These are phyloP conservation scores for Gracilaria vermiculophylla DNA, from an alignment of 23 red algal genomes.

Conservation along the genomic window DNA sequence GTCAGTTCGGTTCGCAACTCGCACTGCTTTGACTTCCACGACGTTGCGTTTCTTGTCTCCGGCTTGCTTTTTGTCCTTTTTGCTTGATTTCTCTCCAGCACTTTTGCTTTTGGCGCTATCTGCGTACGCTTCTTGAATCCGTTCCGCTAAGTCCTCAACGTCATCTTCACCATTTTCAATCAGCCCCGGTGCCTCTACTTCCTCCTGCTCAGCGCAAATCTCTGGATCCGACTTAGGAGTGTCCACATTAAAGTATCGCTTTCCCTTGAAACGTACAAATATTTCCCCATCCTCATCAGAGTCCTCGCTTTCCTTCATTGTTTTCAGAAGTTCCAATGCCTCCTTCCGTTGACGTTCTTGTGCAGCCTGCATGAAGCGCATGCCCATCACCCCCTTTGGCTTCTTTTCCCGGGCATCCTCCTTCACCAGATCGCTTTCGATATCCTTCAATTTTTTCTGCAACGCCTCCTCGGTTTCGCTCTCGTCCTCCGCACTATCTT, in stretches of 20 bases:
- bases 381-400: slow-evolving; percentile 54
- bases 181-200: background rate
- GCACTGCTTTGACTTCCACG: background rate
- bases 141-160: background rate
- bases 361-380: slow-evolving; percentile 78
- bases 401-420: background rate
- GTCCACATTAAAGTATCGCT: background rate
- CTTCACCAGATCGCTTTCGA: slow-evolving; percentile 7
- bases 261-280: background rate
- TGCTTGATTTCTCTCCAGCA: background rate
- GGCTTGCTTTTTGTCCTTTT: background rate
- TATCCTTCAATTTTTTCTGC: slow-evolving; percentile 16
- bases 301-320: slow-evolving; percentile 31
- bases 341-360: slow-evolving; percentile 56
- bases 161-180: background rate
- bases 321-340: slow-evolving; percentile 49
- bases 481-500: slow-evolving; percentile 14
- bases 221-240: background rate
- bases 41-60: background rate
- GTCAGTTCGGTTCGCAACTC: background rate
- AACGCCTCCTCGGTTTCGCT: slow-evolving; percentile 21
- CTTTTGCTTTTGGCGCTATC: background rate
- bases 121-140: background rate
- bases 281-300: slow-evolving; percentile 29
- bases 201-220: background rate